Evolutionary conservation across 345 rosid species (phyloP), one percentile per base, ranked within the genome.

Genomic region (Gossypium ekmanianum): DNA sequence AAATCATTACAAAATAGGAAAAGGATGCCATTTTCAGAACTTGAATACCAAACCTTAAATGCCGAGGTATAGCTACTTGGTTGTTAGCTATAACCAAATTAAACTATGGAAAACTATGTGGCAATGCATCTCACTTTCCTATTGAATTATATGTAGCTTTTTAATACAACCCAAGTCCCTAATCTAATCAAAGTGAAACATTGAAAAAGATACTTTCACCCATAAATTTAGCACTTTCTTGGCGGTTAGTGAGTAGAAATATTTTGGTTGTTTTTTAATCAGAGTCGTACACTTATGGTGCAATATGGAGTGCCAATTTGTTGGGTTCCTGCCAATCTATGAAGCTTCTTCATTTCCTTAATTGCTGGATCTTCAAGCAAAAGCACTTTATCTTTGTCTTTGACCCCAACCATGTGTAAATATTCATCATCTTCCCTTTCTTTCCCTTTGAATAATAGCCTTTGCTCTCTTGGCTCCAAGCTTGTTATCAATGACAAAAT

Each of bases 401-500:
- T 83, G 72, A 95, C 94, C 2, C 99, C 99, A 52, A 90, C 91
- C 99, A 95, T 92, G 94, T 92, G 98, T 74, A 95, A 71, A 76
- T 77, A 86, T 68, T 92, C 99, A 29, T 74, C 44, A 68, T 91
- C 90, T 41, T 90, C 99, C 81, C 92, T 90, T 71, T 95, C 97
- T 81, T 89, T 95, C 56, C 99, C 99, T 84, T 84, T 91, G 93
- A 86, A 95, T 66, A 92, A n/a, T 47, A 92, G 52, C 80, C 98
- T 86, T 59, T 95, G 98, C 84, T 90, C 97, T 51, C 77, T 81
- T 74, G 95, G 89, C 85, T 90, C 98, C 79, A 95, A 79, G 45
- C 90, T 81, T 0, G 89, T 91, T 67, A 90, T 84, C 80, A 89
- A 9, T 68, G 97, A 79, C 76, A 95, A 44, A n/a, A 92, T 67